A percentile compares a stretch with the other conserved stretches of the same genome.
Conservation (phyloP, 2,329 filamentous ascomycete species). For the Trichoderma simmonsii region DNA sequence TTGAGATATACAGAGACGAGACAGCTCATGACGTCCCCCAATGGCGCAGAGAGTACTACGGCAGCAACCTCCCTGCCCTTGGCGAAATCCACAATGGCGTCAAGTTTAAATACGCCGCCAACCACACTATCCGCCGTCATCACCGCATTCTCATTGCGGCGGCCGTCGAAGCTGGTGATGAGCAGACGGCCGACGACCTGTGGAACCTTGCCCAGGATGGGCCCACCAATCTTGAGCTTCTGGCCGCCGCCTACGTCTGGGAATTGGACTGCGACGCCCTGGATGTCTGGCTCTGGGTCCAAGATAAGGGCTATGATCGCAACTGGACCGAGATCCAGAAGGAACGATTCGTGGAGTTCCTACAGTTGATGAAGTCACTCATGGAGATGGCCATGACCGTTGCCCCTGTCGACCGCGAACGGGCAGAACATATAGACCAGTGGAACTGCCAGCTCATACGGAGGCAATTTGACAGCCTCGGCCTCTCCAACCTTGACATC, state of each 20-base stretch:
- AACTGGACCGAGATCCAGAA: not conserved
- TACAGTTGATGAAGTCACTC: not conserved
- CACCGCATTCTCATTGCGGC: not conserved
- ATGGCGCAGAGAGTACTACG: not conserved
- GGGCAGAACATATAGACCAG: not conserved
- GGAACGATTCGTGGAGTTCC: not conserved
- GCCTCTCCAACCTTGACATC: not conserved
- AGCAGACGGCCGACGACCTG: not conserved
- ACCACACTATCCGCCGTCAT: not conserved
- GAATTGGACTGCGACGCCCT: not conserved
- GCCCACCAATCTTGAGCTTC: not conserved
- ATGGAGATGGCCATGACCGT: not conserved
- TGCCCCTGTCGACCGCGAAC: too few species aligned
- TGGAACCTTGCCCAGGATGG: not conserved
- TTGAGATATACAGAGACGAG: not conserved
- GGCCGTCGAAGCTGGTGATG: not conserved
- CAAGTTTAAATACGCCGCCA: not conserved
- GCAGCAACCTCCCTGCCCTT: conserved; percentile 15
- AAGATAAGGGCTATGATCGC: not conserved
- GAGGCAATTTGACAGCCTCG: not conserved
- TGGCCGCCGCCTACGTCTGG: conserved; percentile 3
- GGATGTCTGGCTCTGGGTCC: conserved; percentile 12
- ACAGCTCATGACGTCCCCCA: not conserved
- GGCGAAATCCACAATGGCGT: not conserved
- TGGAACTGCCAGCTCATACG: not conserved